Percentiles rank a stretch among this genome's conserved stretches.
Evolutionary conservation across 179 eudicot genomes (phyloP).

Genomic region (Carnegiea gigantea): DNA sequence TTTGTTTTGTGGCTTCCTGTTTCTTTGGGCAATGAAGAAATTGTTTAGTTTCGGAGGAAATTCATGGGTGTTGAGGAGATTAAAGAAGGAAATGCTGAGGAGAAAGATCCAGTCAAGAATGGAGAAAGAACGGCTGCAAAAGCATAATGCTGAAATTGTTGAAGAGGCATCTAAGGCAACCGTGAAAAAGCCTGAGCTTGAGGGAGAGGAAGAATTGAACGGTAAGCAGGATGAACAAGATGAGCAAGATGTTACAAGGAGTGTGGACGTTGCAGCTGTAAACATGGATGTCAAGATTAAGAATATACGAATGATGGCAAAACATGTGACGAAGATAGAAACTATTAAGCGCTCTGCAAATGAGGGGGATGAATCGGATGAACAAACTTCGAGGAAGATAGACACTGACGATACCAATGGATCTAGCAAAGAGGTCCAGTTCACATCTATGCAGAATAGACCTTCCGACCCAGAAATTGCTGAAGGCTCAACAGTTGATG

Average conservation of each 20-base stretch:
- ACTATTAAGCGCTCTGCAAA: constrained; percentile 21
- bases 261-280: constrained; percentile 10
- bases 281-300: constrained; percentile 24
- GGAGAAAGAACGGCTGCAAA: constrained; percentile 44
- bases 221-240: neutral
- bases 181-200: constrained; percentile 54
- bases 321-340: constrained; percentile 63
- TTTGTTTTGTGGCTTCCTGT: constrained; percentile 46
- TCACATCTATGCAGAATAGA: neutral
- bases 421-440: neutral
- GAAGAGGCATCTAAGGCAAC: constrained; percentile 37
- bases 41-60: constrained; percentile 33
- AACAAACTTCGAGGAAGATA: constrained; percentile 7
- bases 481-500: neutral
- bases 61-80: constrained; percentile 38
- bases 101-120: constrained; percentile 63
- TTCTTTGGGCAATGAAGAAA: constrained; percentile 45
- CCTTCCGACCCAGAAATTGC: neutral
- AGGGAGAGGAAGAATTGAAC: constrained; percentile 35
- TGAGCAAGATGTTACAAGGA: constrained; percentile 31
- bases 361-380: constrained; percentile 24
- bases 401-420: neutral
- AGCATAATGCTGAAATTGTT: constrained; percentile 37
- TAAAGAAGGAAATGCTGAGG: constrained; percentile 79
- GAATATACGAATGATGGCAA: constrained; percentile 55